Evolutionary conservation across 768 basidiomycete species (phyloP).

Genomic region (Hortiboletus campestris): DNA sequence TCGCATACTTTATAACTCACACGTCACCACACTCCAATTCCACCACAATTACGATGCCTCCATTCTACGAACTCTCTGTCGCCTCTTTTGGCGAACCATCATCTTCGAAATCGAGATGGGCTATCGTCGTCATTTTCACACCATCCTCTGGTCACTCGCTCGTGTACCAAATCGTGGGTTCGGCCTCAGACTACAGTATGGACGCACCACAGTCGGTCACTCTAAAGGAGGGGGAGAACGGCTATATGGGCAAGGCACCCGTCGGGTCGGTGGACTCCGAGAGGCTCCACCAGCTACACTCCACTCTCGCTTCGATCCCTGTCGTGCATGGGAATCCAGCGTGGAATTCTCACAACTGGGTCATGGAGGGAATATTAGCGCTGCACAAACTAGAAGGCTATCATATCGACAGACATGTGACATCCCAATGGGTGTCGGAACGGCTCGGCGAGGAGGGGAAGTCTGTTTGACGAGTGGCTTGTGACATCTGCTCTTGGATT

Average conservation of each 20-base stretch:
- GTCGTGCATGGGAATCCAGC: conserved; percentile 26
- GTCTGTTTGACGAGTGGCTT: conserved; percentile 2
- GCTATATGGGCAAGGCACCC: conserved; percentile 20
- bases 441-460: conserved; percentile 23
- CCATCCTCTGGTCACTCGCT: conserved; percentile 29
- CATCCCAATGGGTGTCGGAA: conserved; percentile 30
- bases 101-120: conserved; percentile 24
- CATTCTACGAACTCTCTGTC: conserved; percentile 33
- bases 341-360: conserved; percentile 32
- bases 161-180: conserved; percentile 32
- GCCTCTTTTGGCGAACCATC: conserved; percentile 26
- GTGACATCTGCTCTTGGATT: conserved; percentile 9
- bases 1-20: neutral
- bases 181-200: conserved; percentile 26
- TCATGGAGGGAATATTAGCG: conserved; percentile 31
- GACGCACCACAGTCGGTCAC: conserved; percentile 35
- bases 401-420: conserved; percentile 30
- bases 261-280: conserved; percentile 31
- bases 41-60: conserved; percentile 24
- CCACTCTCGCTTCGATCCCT: conserved; percentile 26
- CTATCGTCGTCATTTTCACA: conserved; percentile 28
- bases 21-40: neutral
- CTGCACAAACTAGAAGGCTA: conserved; percentile 30
- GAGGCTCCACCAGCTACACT: conserved; percentile 26
- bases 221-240: conserved; percentile 29